These are phyloP conservation scores for Aspergillus unguis DNA, from an alignment of 2,329 filamentous ascomycete species.

Conservation along the genomic window DNA sequence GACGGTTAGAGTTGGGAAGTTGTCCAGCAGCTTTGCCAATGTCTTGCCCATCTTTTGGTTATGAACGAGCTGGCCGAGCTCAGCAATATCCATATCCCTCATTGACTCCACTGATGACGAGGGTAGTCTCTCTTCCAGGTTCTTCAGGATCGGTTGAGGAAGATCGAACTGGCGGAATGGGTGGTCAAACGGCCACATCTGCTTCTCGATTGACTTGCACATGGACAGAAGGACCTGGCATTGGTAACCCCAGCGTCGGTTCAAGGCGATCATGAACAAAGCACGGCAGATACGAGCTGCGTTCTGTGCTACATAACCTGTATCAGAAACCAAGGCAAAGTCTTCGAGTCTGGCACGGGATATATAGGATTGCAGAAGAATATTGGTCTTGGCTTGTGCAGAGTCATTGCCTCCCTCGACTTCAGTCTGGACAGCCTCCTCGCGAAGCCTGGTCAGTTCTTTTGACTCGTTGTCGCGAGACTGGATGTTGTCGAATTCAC, in stretches of 20 bases:
- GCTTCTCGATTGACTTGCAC: conserved; percentile 95
- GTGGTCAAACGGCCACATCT: conserved; percentile 92
- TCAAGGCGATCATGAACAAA: conserved; percentile 95
- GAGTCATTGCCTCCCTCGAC: conserved; percentile 65
- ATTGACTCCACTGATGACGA: conserved; percentile 74
- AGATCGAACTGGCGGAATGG: conserved; percentile 94
- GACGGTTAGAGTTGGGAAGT: conserved; percentile 86
- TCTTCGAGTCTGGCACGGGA: conserved; percentile 84
- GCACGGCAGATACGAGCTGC: conserved; percentile 90
- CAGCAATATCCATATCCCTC: conserved; percentile 86
- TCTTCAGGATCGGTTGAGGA: conserved; percentile 74
- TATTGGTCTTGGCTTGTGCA: conserved; percentile 90
- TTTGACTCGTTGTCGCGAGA: conserved; percentile 85
- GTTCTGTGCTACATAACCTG: conserved; percentile 93
- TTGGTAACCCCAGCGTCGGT: conserved; percentile 92
- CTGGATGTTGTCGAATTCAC: conserved; percentile 96
- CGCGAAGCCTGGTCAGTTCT: conserved; percentile 72
- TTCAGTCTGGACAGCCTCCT: conserved; percentile 71
- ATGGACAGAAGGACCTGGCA: conserved; percentile 86
- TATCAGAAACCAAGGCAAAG: conserved; percentile 88
- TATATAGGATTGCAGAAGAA: conserved; percentile 90
- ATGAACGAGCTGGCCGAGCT: conserved; percentile 87
- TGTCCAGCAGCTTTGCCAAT: conserved; percentile 75
- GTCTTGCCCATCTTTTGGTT: conserved; percentile 83
- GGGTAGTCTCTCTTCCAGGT: conserved; percentile 76